Percentiles rank a stretch among this genome's conserved stretches.
These are phyloP conservation scores for Pleurotus pulmonarius DNA, from an alignment of 768 basidiomycete genomes.

Conservation along the genomic window DNA sequence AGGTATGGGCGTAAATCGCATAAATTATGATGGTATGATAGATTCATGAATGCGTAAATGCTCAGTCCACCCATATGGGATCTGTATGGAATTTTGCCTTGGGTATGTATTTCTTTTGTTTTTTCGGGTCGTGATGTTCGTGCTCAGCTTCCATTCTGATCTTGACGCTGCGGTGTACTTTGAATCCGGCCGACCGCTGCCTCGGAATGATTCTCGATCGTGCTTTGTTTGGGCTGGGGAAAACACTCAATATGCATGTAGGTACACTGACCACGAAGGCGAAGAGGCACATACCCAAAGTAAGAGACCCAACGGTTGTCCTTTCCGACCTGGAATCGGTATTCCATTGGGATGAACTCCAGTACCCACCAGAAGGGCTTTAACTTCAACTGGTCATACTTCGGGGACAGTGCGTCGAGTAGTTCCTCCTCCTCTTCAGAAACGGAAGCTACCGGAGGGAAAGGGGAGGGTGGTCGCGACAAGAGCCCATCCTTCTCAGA, in stretches of 20 bases:
- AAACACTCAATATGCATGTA: too few relatives aligned
- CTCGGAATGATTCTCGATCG: constrained; percentile 35
- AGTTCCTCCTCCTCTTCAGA: constrained; percentile 65
- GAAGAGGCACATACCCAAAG: constrained; percentile 23
- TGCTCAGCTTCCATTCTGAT: constrained; percentile 50
- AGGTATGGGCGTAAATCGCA: background rate
- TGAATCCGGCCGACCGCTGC: constrained; percentile 33
- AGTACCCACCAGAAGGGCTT: constrained; percentile 61
- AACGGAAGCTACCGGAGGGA: background rate
- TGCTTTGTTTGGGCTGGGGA: constrained; percentile 25
- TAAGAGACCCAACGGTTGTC: constrained; percentile 33
- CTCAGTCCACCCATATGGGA: constrained; percentile 33
- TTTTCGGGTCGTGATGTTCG: constrained; percentile 22
- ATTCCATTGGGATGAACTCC: constrained; percentile 48
- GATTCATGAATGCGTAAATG: background rate
- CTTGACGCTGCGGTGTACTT: constrained; percentile 50
- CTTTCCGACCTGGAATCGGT: constrained; percentile 30
- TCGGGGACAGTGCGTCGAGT: constrained; percentile 49
- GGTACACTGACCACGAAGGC: too few relatives aligned
- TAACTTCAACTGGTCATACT: constrained; percentile 55
- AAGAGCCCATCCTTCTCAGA: constrained; percentile 10
- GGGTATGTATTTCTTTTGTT: constrained; percentile 19
- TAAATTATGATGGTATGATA: background rate
- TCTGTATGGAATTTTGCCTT: constrained; percentile 24
- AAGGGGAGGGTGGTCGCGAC: background rate